Evolutionary conservation across 2,329 filamentous ascomycete species (phyloP).

Genomic region (Nothopassalora personata): DNA sequence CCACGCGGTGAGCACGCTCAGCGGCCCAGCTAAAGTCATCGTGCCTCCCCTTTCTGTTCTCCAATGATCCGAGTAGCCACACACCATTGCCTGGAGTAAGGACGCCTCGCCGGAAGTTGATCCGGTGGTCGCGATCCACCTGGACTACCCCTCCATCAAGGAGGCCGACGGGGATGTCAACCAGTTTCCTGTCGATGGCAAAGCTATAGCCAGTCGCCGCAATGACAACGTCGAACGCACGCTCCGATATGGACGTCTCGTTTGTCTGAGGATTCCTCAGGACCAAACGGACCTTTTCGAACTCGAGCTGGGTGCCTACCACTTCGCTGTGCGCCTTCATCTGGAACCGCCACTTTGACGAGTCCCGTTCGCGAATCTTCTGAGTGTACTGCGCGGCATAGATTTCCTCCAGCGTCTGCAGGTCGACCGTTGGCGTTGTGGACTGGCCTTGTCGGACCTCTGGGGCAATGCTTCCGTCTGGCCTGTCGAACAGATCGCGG

Average conservation of each 20-base stretch:
- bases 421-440: constrained; percentile 16
- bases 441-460: constrained; percentile 16
- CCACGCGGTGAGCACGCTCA: constrained; percentile 16
- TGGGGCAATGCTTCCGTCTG: constrained; percentile 13
- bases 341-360: constrained; percentile 20
- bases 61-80: constrained; percentile 23
- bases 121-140: constrained; percentile 20
- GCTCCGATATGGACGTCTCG: constrained; percentile 5
- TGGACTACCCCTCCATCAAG: constrained; percentile 16
- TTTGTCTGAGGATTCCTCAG: constrained; percentile 16
- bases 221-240: constrained; percentile 20
- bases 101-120: constrained; percentile 21
- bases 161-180: constrained; percentile 10
- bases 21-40: constrained; percentile 21
- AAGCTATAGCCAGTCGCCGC: constrained; percentile 19
- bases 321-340: constrained; percentile 15
- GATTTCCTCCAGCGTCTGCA: constrained; percentile 19
- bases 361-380: constrained; percentile 16
- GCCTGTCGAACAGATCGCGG: constrained; percentile 8
- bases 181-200: constrained; percentile 10
- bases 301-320: constrained; percentile 9
- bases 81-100: constrained; percentile 17
- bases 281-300: constrained; percentile 11
- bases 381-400: constrained; percentile 25
- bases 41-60: constrained; percentile 14